phyloP scores from a whole-genome alignment of 352 stramenopile species.

The Phytopythium oedochilum region DNA sequence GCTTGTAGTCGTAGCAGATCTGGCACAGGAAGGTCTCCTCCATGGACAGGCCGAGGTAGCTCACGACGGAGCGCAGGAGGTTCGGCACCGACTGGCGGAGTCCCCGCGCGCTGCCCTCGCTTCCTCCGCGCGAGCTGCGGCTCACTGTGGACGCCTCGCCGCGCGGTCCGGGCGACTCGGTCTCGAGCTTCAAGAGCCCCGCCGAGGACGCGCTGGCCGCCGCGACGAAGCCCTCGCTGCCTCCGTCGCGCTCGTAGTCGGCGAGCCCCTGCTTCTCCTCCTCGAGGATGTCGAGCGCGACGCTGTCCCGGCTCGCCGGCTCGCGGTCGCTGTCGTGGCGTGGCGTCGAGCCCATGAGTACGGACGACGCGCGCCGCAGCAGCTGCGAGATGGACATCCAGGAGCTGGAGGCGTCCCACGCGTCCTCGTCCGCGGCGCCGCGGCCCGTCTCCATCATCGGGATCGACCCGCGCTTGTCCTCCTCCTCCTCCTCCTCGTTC shows the following conservation, averaged over 20 bases:
- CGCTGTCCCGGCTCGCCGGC: background rate
- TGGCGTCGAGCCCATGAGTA: background rate
- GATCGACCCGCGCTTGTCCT: slow-evolving; percentile 21
- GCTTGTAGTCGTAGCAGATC: slow-evolving; percentile 69
- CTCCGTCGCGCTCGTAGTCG: background rate
- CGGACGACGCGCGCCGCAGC: slow-evolving; percentile 17
- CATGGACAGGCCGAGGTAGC: slow-evolving; percentile 50
- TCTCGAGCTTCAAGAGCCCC: background rate
- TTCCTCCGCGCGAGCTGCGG: slow-evolving; percentile 21
- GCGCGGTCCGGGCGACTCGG: background rate
- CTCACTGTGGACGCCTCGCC: too few relatives aligned
- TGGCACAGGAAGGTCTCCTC: slow-evolving; percentile 73
- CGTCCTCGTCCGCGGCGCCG: slow-evolving; percentile 15
- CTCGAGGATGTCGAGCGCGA: background rate
- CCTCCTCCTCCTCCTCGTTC: slow-evolving; percentile 3
- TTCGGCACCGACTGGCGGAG: slow-evolving; percentile 29
- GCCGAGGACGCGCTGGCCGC: background rate
- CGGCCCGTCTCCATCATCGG: slow-evolving; percentile 26
- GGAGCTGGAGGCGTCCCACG: too few relatives aligned
- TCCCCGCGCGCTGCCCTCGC: slow-evolving; percentile 13
- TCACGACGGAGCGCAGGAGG: slow-evolving; percentile 45
- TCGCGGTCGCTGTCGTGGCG: background rate
- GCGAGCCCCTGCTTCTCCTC: background rate
- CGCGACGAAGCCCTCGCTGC: background rate
- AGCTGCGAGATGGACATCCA: slow-evolving; percentile 28